Evolutionary conservation across 306 rosid genomes (phyloP).

Genomic region (Quercus cerris): DNA sequence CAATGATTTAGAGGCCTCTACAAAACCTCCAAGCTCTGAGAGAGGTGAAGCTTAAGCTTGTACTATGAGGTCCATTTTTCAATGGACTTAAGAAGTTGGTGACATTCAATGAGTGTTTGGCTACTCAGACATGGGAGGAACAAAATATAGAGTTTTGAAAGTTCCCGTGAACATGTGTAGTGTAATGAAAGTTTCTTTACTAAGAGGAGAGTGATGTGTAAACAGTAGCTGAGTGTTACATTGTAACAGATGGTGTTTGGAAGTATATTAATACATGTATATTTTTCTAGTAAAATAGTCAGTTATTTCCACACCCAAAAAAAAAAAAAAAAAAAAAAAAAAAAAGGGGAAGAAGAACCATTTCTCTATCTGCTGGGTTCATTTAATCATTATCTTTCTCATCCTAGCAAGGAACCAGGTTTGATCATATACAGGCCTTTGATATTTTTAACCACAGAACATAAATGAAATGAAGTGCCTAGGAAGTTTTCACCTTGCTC

Average conservation of each 20-base stretch:
- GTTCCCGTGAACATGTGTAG: constrained; percentile 69
- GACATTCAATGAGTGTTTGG: not conserved
- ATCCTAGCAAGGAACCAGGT: not conserved
- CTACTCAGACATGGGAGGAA: constrained; percentile 55
- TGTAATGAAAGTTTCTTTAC: not conserved
- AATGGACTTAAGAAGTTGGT: not conserved
- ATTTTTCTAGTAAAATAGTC: not conserved
- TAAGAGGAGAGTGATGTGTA: not conserved
- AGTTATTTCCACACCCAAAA: not conserved
- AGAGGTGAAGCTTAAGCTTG: not conserved
- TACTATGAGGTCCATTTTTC: not conserved
- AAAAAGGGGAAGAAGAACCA: not conserved
- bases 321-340: not conserved
- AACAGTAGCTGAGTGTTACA: not conserved
- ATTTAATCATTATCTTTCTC: not conserved
- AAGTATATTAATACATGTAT: not conserved
- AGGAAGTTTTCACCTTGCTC: not conserved
- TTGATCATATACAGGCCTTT: not conserved
- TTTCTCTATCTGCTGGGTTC: not conserved
- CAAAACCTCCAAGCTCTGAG: constrained; percentile 13
- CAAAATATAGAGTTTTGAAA: constrained; percentile 26
- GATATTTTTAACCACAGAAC: not conserved
- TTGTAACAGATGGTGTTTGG: not conserved
- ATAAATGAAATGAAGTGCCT: not conserved
- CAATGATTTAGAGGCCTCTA: constrained; percentile 42